phyloP scores from a whole-genome alignment of 305 asterid genomes.

The Fraxinus dipetala region DNA sequence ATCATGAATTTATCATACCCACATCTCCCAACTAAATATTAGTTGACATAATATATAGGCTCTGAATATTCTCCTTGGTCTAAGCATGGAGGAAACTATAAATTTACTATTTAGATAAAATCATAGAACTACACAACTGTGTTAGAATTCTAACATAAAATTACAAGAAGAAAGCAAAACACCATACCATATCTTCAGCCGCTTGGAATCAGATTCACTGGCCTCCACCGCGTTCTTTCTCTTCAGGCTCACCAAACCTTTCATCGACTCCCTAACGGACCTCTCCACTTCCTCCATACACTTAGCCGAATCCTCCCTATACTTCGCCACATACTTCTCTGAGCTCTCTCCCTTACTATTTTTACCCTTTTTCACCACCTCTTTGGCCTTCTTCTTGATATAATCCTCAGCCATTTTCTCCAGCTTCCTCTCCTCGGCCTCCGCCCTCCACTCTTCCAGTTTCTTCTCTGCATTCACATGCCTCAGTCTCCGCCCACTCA shows the following conservation, averaged over 20 bases:
- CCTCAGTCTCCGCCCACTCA: conserved; percentile 93
- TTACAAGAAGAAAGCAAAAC: background rate
- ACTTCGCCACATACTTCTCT: conserved; percentile 84
- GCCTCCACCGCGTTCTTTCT: conserved; percentile 43
- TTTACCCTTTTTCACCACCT: conserved; percentile 55
- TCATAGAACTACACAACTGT: background rate
- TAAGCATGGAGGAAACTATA: background rate
- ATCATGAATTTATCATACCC: background rate
- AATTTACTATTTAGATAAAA: background rate
- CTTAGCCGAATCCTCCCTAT: conserved; percentile 74
- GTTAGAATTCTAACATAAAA: background rate
- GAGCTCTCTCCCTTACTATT: conserved; percentile 46
- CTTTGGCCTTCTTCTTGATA: conserved; percentile 71
- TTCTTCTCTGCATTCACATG: conserved; percentile 97
- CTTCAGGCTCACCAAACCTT: conserved; percentile 46
- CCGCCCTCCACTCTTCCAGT: conserved; percentile 89
- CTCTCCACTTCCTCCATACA: conserved; percentile 83
- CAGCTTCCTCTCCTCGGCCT: conserved; percentile 74
- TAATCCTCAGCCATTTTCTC: conserved; percentile 90
- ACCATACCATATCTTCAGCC: conserved; percentile 76
- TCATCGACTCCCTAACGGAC: conserved; percentile 72
- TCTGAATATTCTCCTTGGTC: background rate
- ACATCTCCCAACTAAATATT: background rate
- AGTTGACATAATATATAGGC: background rate
- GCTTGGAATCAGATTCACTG: conserved; percentile 46